These are phyloP conservation scores for Aspergillus sclerotiicarbonarius DNA, from an alignment of 495 filamentous ascomycete genomes.

Conservation along the genomic window DNA sequence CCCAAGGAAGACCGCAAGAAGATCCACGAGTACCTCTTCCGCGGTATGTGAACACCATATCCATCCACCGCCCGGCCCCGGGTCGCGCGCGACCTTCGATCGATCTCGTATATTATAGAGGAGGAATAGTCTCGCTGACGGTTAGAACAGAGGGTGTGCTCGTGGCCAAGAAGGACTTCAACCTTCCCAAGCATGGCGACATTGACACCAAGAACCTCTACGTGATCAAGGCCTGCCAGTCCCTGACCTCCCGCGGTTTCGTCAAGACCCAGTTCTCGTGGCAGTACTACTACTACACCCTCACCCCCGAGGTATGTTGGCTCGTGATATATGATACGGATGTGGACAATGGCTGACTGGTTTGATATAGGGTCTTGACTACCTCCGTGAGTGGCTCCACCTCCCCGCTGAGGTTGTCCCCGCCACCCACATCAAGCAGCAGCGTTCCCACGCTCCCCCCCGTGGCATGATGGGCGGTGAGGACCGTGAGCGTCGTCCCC, in stretches of 20 bases:
- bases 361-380: constrained; percentile 75
- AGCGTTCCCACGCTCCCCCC: constrained; percentile 96
- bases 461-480: constrained; percentile 98
- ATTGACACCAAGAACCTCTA: constrained; percentile 99
- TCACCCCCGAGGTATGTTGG: constrained; percentile 73
- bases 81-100: neutral
- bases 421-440: constrained; percentile 99
- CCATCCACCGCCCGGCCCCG: neutral
- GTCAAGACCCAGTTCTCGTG: constrained; percentile 99
- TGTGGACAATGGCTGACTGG: neutral
- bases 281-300: constrained; percentile 99
- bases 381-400: constrained; percentile 99
- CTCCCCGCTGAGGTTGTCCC: constrained; percentile 99
- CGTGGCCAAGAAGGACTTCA: constrained; percentile 98
- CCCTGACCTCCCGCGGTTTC: constrained; percentile 93
- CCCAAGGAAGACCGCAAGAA: constrained; percentile 99
- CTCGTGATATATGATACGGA: neutral
- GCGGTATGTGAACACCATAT: constrained; percentile 55
- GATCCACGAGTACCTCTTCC: constrained; percentile 99
- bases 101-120: neutral
- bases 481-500: constrained; percentile 75
- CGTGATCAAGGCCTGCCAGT: constrained; percentile 98
- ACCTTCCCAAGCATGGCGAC: constrained; percentile 86
- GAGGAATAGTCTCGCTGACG: constrained; percentile 16
- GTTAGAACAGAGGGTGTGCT: constrained; percentile 80